Evolutionary conservation across 176 grass and related monocot genomes (phyloP), one percentile per base, ranked within the genome.

Genomic region (Canna indica): DNA sequence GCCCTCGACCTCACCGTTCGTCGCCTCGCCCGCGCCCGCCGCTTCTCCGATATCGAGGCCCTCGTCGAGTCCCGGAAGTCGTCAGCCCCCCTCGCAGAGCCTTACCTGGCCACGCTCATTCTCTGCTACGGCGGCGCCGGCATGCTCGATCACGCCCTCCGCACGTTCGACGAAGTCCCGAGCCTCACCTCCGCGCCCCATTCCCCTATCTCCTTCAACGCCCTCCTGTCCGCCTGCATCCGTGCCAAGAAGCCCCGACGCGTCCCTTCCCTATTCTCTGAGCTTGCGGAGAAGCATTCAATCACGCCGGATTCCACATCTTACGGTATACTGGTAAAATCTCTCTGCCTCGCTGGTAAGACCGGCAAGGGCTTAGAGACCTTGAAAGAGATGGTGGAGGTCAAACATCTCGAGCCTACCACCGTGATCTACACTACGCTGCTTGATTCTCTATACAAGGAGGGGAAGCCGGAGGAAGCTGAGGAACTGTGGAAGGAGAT

Each of bases 401-500:
- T 79, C 28, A 62, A 89, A 78, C 71, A 81, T 61, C 80, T 89
- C 31, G 73, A 80, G 35, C 85, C 88, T 1, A 91, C 78, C 52
- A 57, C 41, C 69, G 74, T 63, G 25, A 74, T 81, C 26, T 96
- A 91, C 76, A 89, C 80, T 27, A 57, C 81, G 9, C 62, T 96
- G 63, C 75, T 96, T 0, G 81, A 88, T 87, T 86, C 85, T 0
- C 78, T 87, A 50, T 85, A 83, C 73, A 83, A 84, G 72, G 64
- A 53, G 45, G 79, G 77, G 65, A 96, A 85, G 69, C 4, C 8
- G 0, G 68, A 89, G 28, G 78, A 80, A 31, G 92, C 83, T 0
- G 71, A 91, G 72, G 33, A 34, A 7, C 32, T 96, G 70, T 91
- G 92, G 92, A 76, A 83, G 46, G 81, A 96, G 71, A 96, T 91